Evolutionary conservation across 768 basidiomycete genomes (phyloP).

Genomic region (Boletus insuetus): DNA sequence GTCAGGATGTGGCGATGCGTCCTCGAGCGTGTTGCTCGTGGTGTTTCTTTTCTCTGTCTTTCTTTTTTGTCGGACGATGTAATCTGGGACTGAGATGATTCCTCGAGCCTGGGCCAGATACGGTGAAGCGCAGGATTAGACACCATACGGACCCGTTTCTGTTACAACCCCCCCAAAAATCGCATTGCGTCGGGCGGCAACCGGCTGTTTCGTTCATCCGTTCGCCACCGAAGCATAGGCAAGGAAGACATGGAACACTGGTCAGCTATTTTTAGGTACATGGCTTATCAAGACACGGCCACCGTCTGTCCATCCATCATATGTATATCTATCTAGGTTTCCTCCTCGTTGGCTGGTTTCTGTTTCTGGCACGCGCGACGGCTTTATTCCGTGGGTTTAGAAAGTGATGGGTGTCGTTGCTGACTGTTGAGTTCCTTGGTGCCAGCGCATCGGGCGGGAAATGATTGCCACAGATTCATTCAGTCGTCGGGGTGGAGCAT

Average conservation of each 20-base stretch:
- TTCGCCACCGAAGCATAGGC: slow-evolving; percentile 1
- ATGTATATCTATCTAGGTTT: background rate
- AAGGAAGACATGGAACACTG: background rate
- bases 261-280: background rate
- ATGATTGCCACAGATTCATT: no score
- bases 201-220: background rate
- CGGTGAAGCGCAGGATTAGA: background rate
- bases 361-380: background rate
- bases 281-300: slow-evolving; percentile 3
- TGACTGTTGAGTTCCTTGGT: no score
- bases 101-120: background rate
- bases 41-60: background rate
- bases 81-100: background rate
- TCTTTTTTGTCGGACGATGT: no score
- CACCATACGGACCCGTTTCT: background rate
- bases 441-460: no score
- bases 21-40: background rate
- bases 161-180: background rate
- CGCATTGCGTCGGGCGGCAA: background rate
- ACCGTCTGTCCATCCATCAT: no score
- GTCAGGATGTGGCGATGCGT: no score
- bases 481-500: no score
- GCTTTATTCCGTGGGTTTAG: background rate
- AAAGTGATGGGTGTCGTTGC: background rate
- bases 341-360: background rate